These are phyloP conservation scores for Termitomyces sp. DNA, from an alignment of 768 basidiomycete species.

Conservation along the genomic window DNA sequence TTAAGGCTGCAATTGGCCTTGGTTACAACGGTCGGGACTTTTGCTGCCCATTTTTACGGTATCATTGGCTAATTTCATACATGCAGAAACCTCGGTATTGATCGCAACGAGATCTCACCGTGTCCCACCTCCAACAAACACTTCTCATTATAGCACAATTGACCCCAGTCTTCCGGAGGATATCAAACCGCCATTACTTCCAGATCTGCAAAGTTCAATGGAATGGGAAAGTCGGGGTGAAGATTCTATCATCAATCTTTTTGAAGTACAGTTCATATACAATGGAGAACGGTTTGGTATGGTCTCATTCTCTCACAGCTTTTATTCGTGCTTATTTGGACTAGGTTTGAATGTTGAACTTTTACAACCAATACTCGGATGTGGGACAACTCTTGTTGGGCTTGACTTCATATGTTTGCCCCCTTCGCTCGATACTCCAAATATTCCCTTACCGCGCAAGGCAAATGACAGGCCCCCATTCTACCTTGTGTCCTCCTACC, in stretches of 20 bases:
- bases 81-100: slow-evolving; percentile 51
- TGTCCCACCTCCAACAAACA: slow-evolving; percentile 32
- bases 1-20: slow-evolving; percentile 56
- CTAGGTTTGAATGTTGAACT: slow-evolving; percentile 42
- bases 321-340: background rate
- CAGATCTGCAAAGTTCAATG: slow-evolving; percentile 24
- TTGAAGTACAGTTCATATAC: slow-evolving; percentile 51
- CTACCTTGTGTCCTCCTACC: slow-evolving; percentile 48
- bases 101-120: slow-evolving; percentile 61
- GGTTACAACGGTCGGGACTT: slow-evolving; percentile 49
- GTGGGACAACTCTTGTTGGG: slow-evolving; percentile 33
- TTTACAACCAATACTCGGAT: slow-evolving; percentile 40
- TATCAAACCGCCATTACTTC: slow-evolving; percentile 20
- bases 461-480: slow-evolving; percentile 27
- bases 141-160: slow-evolving; percentile 34
- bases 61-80: background rate
- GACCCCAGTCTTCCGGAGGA: slow-evolving; percentile 38
- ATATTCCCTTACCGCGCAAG: slow-evolving; percentile 12
- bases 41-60: background rate
- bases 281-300: slow-evolving; percentile 43
- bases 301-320: slow-evolving; percentile 11
- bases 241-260: slow-evolving; percentile 57
- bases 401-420: slow-evolving; percentile 42
- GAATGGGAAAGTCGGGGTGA: slow-evolving; percentile 59
- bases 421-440: slow-evolving; percentile 6